Evolutionary conservation across 345 rosid genomes (phyloP).

Genomic region (Rhodamnia argentea): DNA sequence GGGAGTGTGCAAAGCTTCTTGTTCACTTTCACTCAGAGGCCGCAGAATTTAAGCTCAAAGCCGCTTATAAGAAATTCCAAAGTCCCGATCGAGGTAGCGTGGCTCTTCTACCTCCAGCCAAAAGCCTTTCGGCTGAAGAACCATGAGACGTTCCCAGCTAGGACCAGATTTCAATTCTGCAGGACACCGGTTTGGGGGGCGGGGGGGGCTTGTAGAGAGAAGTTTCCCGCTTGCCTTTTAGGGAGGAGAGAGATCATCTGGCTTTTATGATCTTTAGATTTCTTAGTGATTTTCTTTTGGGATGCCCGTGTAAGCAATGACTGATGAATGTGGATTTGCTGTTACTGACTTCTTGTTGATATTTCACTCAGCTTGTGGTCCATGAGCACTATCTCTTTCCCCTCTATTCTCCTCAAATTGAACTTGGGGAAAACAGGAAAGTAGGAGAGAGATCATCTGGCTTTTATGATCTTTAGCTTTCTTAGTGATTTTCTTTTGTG

Average conservation of each 20-base stretch:
- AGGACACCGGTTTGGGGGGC: background rate
- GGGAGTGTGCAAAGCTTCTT: constrained; percentile 65
- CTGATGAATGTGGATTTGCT: background rate
- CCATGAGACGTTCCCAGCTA: background rate
- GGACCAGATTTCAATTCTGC: background rate
- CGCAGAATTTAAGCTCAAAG: constrained; percentile 55
- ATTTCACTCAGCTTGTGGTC: background rate
- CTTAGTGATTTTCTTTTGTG: background rate
- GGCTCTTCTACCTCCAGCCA: constrained; percentile 53
- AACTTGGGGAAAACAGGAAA: no score
- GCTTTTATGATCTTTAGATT: background rate
- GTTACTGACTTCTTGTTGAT: background rate
- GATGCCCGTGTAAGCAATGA: background rate
- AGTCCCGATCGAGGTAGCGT: constrained; percentile 45
- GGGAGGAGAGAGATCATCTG: background rate
- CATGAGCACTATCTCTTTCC: no score
- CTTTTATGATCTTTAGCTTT: background rate
- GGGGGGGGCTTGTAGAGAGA: background rate
- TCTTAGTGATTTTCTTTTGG: background rate
- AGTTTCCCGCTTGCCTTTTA: background rate
- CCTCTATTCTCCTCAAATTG: background rate
- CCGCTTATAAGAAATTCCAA: constrained; percentile 52
- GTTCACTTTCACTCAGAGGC: constrained; percentile 41
- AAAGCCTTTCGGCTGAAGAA: constrained; percentile 8
- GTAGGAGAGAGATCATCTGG: background rate